Base-by-base conservation (phyloP, 306 rosid genomes). In the Castanea mollissima region DNA sequence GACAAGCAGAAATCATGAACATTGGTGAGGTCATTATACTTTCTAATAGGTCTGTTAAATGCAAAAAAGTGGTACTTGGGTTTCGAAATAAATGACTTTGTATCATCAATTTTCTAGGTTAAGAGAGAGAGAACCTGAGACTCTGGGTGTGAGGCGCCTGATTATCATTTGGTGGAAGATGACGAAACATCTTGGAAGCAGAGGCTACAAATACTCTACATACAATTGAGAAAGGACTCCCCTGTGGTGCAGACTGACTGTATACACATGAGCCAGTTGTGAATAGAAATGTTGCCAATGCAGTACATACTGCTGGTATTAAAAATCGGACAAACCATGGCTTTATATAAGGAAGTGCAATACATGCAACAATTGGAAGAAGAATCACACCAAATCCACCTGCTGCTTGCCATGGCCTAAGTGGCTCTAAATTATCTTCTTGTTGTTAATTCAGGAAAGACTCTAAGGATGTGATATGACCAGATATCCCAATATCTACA, bases 321-420 rank as follows among this genome's bases (percentile, higher is more conserved):
- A 74, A 83, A 67, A 71, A 85, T 27, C 38, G 77, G 32, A 76
- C 6, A 14, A 70, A 62, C 84, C 84, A 82, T n/a, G 86, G 75
- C 16, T 77, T 74, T 14, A 79, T 25, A 38, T 8, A 58, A 3
- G 69, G 34, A 79, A 72, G 23, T 19, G 79, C 79, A 32, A 74
- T 23, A 51, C 55, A 68, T 32, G 78, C 88, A 21, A 31, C 44
- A 21, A 59, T 0, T 9, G 77, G 25, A 72, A 71, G 60, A 19
- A 81, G 27, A 46, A 12, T 12, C 54, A 46, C 13, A 12, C 13
- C 15, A 0, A 12, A 2, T 15, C 4, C 16, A 0, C 54, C 25
- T 2, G 6, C 2, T 0, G 4, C 49, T 16, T 29, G 16, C 49
- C 14, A 0, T 25, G 0, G 10, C 19, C 68, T 62, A 25, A 4